Evolutionary conservation across 768 basidiomycete genomes (phyloP), one percentile per base, ranked within the genome.

Genomic region (Fibroporia radiculosa): DNA sequence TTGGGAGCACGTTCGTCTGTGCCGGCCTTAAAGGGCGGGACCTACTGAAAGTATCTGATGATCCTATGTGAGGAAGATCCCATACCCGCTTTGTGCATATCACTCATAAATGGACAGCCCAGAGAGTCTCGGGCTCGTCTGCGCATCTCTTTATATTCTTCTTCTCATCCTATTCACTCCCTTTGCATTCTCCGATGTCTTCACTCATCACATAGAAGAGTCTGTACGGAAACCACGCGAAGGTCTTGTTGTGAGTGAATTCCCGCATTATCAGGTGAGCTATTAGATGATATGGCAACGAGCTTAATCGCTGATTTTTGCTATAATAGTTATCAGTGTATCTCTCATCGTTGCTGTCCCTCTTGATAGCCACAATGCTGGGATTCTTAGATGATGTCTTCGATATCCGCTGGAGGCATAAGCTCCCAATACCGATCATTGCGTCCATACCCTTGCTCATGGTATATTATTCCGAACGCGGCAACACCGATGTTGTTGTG

Each of bases 371-470:
- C 0, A 93, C 93, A 0, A 73, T 98, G 48, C 78, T 99, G 6
- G 96, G 96, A 25, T 95, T 99, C 60, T 71, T 97, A 35, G 96
- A 99, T 57, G 96, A 99, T 63, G 77, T 98, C 3, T 99, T 98
- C 54, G 96, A 99, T 61, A 97, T 99, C 53, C 82, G 96, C 14
- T 99, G 96, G 96, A 69, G 96, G 46, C 92, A 98, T 66, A 99
- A 99, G 62, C 67, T 99, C 11, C 96, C 96, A 0, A 93, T 99
- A 43, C 96, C 96, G 0, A 78, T 99, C 58, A 87, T 99, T 49
- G 95, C 92, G 0, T 88, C 89, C 18, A 87, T 99, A 13, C 96
- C 96, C 2, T 75, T 98, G 16, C 72, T 99, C 20, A 84, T 98
- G 69, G 95, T 97, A 7, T 99, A 98, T 65, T 95, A 88, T 62